Evolutionary conservation across 2,329 filamentous ascomycete genomes (phyloP), one percentile per base, ranked within the genome.

Genomic region (Epichloe uncinata): DNA sequence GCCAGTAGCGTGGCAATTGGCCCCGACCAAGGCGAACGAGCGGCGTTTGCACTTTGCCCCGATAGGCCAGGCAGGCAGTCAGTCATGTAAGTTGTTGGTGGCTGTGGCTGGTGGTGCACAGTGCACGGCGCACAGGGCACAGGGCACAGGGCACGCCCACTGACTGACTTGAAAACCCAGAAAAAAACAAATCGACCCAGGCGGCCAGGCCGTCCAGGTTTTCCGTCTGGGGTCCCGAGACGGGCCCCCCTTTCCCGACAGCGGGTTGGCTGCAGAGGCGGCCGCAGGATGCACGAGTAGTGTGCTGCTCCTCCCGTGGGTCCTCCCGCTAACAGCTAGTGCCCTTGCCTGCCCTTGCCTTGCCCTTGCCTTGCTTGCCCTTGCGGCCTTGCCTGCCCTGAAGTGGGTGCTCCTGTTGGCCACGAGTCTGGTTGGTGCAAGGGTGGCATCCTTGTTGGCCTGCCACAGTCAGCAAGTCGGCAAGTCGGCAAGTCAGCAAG

Each of bases 251-350:
- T 58, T 61, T 62, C 59, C 63, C 63, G 63, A 58, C 56, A 58
- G 59, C 59, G 55, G 54, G 54, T 51, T 50, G 61, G 65, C 60
- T 62, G 63, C 64, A 68, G 64, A 65, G 57, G 52, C 58, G 65
- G 65, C 65, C 65, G 65, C 65, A 68, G 64, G 52, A 62, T 60
- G 62, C 63, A 65, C 57, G 51, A 60, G 56, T 58, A 56, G 53
- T 59, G 60, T 62, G 61, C 54, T 53, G 45, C 60, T 54, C 52
- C 47, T 47, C 18, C 44, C 43, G 54, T 52, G 52, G 54, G 49
- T 54, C 52, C 45, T 51, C 48, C 48, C 42, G 45, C 43, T 37
- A 42, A n/a, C 36, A 44, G 26, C 45, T 45, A 30, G 45, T 37
- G 26, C 26, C 26, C 26, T 9, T 30, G 26, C 26, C 26, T 30